phyloP scores from a whole-genome alignment of 2,329 filamentous ascomycete genomes.

The Tolypocladium guangdongense region DNA sequence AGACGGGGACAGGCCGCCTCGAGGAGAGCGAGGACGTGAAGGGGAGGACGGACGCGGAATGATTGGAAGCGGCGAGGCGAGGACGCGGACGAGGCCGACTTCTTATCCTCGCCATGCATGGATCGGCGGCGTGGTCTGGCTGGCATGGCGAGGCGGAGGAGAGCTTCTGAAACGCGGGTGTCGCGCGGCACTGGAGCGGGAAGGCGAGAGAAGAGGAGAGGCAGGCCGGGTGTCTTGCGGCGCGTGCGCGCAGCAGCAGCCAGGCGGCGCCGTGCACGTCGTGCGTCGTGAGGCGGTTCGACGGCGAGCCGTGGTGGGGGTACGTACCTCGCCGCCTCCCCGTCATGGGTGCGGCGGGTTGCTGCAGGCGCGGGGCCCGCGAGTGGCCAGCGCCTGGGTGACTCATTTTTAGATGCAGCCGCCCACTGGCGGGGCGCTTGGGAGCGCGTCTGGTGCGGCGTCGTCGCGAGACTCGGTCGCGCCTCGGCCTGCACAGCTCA shows the following conservation, averaged over 20 bases:
- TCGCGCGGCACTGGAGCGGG: neutral
- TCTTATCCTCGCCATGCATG: slow-evolving; percentile 14
- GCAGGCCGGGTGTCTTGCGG: neutral
- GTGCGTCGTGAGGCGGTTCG: neutral
- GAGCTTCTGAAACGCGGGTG: neutral
- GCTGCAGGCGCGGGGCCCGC: slow-evolving; percentile 18
- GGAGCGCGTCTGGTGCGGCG: no score
- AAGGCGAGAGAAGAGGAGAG: neutral
- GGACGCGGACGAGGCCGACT: slow-evolving; percentile 16
- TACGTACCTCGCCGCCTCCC: neutral
- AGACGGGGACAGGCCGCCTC: neutral
- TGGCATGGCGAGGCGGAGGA: no score
- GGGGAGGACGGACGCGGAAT: slow-evolving; percentile 3
- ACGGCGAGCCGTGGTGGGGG: neutral
- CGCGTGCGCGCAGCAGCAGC: neutral
- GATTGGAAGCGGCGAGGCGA: slow-evolving; percentile 13
- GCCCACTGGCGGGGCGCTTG: neutral
- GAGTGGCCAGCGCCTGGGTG: slow-evolving; percentile 19
- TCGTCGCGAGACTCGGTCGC: no score
- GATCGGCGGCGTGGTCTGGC: neutral
- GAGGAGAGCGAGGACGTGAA: neutral
- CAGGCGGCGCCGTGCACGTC: neutral
- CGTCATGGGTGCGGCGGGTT: slow-evolving; percentile 9
- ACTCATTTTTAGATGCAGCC: slow-evolving; percentile 20
- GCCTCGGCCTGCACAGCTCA: no score